A percentile compares a stretch with the other conserved stretches of the same genome.
These are phyloP conservation scores for Saraca asoca DNA, from an alignment of 331 rosid species.

Conservation along the genomic window DNA sequence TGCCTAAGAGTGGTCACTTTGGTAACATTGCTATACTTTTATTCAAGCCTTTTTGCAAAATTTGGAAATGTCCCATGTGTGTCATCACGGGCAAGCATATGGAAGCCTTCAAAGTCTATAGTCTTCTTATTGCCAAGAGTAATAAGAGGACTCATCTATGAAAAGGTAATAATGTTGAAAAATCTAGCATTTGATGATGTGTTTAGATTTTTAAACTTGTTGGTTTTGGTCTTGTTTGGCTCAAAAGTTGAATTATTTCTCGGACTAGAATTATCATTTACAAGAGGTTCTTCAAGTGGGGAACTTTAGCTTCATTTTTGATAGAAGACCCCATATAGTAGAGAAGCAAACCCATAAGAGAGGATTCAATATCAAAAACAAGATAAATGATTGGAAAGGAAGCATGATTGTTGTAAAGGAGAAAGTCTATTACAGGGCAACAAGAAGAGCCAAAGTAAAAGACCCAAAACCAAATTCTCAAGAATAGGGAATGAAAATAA, in stretches of 20 bases:
- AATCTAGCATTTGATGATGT: constrained; percentile 63
- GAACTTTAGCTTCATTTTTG: constrained; percentile 36
- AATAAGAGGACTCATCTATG: constrained; percentile 77
- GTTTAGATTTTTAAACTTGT: constrained; percentile 43
- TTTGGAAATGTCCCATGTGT: constrained; percentile 48
- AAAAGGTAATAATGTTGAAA: constrained; percentile 64
- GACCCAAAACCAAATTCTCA: constrained; percentile 60
- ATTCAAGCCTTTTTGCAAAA: constrained; percentile 56
- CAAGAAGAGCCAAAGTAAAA: constrained; percentile 52
- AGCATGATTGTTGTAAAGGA: constrained; percentile 39
- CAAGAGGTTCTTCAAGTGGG: constrained; percentile 62
- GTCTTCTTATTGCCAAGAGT: constrained; percentile 62
- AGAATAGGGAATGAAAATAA: constrained; percentile 38
- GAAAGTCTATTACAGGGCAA: constrained; percentile 47
- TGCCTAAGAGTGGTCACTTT: constrained; percentile 53
- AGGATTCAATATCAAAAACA: constrained; percentile 51
- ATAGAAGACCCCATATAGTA: constrained; percentile 41
- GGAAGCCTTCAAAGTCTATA: constrained; percentile 75
- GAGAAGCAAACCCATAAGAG: constrained; percentile 51
- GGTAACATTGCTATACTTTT: constrained; percentile 40
- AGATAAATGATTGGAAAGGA: constrained; percentile 41
- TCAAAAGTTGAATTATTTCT: constrained; percentile 23
- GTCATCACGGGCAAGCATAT: constrained; percentile 58
- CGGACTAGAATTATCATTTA: constrained; percentile 48
- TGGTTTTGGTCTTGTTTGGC: constrained; percentile 24